Conservation (phyloP, 108 stramenopile genomes). For the Nannochloropsis gaditana region DNA sequence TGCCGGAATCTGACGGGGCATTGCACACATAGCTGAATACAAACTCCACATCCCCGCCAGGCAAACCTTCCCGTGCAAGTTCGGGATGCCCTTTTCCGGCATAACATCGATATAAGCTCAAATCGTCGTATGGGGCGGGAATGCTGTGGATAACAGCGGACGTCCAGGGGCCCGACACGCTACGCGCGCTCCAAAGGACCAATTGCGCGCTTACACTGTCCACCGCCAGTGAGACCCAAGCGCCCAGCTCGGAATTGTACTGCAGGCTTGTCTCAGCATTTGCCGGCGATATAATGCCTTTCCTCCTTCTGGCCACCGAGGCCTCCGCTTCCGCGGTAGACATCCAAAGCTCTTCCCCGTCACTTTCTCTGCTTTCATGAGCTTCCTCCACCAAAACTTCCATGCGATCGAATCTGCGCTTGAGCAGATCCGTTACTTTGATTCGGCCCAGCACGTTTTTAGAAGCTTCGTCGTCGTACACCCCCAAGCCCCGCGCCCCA, state of each 20-base stretch:
- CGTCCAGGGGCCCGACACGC: background rate
- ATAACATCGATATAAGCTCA: background rate
- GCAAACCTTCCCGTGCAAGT: background rate
- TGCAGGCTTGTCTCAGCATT: background rate
- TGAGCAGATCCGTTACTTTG: background rate
- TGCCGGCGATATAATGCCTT: background rate
- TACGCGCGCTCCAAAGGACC: background rate
- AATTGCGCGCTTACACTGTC: background rate
- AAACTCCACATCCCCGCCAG: background rate
- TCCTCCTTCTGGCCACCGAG: background rate
- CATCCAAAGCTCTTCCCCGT: background rate
- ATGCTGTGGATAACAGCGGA: background rate
- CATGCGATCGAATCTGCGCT: background rate
- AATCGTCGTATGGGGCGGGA: background rate
- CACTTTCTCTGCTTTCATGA: too few species aligned
- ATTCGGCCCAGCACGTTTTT: background rate
- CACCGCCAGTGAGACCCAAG: slow-evolving; percentile 13
- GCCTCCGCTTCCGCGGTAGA: background rate
- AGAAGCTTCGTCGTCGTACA: background rate
- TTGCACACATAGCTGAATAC: background rate
- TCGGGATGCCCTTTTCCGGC: slow-evolving; percentile 12
- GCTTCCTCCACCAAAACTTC: background rate
- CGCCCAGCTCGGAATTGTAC: background rate
- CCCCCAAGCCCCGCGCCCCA: background rate
- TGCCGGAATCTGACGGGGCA: background rate